Conservation (phyloP, 345 rosid species). For the Sonneratia alba region DNA sequence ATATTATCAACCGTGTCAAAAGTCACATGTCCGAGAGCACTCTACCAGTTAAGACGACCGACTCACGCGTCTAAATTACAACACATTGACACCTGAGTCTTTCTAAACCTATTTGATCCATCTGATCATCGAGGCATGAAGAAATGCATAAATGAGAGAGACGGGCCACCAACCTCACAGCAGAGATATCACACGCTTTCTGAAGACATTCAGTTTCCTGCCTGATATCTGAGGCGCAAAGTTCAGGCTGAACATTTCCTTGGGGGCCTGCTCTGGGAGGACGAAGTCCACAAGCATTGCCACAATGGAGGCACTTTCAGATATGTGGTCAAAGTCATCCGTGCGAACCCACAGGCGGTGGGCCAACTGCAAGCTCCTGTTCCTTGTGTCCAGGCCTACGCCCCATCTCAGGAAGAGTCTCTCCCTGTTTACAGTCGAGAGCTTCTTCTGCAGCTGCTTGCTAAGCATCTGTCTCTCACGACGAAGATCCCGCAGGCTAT, state of each 20-base stretch:
- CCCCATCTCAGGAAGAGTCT: conserved; percentile 33
- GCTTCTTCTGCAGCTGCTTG: conserved; percentile 26
- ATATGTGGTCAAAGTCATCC: conserved; percentile 26
- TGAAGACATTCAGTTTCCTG: conserved; percentile 17
- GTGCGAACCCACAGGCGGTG: conserved; percentile 27
- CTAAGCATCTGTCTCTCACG: conserved; percentile 39
- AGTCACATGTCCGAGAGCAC: not conserved
- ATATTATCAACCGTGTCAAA: not conserved
- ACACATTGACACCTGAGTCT: not conserved
- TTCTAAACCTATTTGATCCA: not conserved
- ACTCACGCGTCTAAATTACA: not conserved
- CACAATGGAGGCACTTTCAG: conserved; percentile 26
- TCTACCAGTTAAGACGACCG: not conserved
- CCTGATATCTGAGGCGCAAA: conserved; percentile 20
- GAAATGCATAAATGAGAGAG: not conserved
- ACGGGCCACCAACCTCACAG: not conserved
- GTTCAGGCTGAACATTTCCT: conserved; percentile 38
- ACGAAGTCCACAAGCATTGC: conserved; percentile 34
- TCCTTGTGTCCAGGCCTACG: conserved; percentile 17
- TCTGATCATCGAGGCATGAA: not conserved
- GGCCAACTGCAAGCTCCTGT: conserved; percentile 29
- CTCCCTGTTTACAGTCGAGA: conserved; percentile 27
- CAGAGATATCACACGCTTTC: conserved; percentile 7
- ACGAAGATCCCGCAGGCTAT: conserved; percentile 27
- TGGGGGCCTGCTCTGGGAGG: conserved; percentile 23